phyloP scores from a whole-genome alignment of 2,329 filamentous ascomycete genomes.

The Drechslera avenae region DNA sequence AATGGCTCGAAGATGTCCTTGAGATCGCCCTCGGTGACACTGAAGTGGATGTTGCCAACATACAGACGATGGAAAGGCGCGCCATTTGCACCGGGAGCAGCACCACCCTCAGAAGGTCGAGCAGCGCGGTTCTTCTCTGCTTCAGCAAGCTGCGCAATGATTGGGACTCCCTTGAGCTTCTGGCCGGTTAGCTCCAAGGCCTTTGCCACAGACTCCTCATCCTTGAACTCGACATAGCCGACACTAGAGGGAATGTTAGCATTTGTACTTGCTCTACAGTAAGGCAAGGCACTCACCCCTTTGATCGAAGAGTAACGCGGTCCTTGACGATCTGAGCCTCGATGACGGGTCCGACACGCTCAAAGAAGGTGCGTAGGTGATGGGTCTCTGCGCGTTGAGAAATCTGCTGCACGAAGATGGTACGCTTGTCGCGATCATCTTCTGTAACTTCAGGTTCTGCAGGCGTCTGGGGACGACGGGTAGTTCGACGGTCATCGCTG shows the following conservation, averaged over 20 bases:
- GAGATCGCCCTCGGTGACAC: slow-evolving; percentile 93
- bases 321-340: slow-evolving; percentile 99
- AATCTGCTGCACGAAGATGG: slow-evolving; percentile 97
- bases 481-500: slow-evolving; percentile 53
- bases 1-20: slow-evolving; percentile 97
- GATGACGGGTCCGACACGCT: slow-evolving; percentile 90
- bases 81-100: slow-evolving; percentile 73
- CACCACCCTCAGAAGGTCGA: slow-evolving; percentile 66
- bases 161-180: slow-evolving; percentile 96
- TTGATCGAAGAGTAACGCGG: slow-evolving; percentile 92
- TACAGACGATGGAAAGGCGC: slow-evolving; percentile 97
- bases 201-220: slow-evolving; percentile 89
- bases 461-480: slow-evolving; percentile 48
- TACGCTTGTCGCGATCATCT: slow-evolving; percentile 94
- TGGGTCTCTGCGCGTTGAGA: slow-evolving; percentile 90
- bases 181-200: slow-evolving; percentile 98
- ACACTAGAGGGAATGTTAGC: slow-evolving; percentile 67
- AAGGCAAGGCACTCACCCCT: slow-evolving; percentile 70
- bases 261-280: background rate
- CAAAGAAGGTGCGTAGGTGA: slow-evolving; percentile 93
- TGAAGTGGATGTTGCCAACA: slow-evolving; percentile 99
- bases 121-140: slow-evolving; percentile 99
- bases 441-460: slow-evolving; percentile 79
- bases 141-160: slow-evolving; percentile 97
- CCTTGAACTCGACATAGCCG: slow-evolving; percentile 98